Conservation (phyloP, 768 basidiomycete genomes). For the Tephrocybe sp. region DNA sequence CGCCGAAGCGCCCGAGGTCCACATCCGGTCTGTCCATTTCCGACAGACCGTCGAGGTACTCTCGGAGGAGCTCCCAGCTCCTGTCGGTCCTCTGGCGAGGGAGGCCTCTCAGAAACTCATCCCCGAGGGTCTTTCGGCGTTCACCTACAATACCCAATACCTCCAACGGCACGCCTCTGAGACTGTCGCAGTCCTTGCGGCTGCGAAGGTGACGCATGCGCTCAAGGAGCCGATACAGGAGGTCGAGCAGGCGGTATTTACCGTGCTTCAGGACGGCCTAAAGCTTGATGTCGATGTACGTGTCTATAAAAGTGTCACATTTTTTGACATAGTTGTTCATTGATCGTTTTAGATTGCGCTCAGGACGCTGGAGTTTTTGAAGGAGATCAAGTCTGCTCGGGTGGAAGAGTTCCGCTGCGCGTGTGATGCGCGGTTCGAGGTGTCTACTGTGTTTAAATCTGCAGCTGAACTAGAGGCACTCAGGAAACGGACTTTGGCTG, state of each 20-base stretch:
- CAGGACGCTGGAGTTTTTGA: conserved; percentile 48
- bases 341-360: conserved; percentile 46
- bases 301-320: no score
- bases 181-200: conserved; percentile 57
- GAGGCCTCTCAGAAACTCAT: conserved; percentile 50
- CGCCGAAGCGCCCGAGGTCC: conserved; percentile 63
- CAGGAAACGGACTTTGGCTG: conserved; percentile 23
- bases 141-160: conserved; percentile 74
- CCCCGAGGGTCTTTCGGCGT: conserved; percentile 56
- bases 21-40: conserved; percentile 69
- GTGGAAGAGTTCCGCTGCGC: conserved; percentile 59
- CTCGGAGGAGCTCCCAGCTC: conserved; percentile 40
- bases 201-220: conserved; percentile 52
- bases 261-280: conserved; percentile 41
- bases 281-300: conserved; percentile 48
- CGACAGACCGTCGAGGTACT: conserved; percentile 39
- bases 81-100: conserved; percentile 50
- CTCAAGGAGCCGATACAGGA: conserved; percentile 55
- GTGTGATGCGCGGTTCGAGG: conserved; percentile 52
- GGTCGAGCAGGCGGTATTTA: conserved; percentile 59
- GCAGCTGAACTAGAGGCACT: conserved; percentile 47
- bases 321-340: not conserved
- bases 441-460: conserved; percentile 69
- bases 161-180: conserved; percentile 60
- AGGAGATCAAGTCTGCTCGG: conserved; percentile 48